Evolutionary conservation across 768 basidiomycete species (phyloP).

Genomic region (Cyclocybe cylindracea): DNA sequence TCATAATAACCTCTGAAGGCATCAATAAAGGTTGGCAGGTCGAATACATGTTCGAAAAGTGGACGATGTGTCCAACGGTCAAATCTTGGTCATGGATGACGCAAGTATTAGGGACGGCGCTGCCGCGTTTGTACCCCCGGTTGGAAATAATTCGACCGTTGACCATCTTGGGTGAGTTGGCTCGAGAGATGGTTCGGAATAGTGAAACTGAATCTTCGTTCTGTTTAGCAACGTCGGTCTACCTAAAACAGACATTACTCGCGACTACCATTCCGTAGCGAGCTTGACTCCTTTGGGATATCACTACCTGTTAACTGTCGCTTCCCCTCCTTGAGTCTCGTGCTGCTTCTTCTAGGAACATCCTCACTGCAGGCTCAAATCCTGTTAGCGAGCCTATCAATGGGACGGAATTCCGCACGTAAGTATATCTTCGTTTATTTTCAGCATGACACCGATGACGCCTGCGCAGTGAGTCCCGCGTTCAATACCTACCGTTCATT

Average conservation of each 20-base stretch:
- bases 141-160: too few species aligned
- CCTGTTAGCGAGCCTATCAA: conserved; percentile 35
- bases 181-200: neutral
- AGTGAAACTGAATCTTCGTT: conserved; percentile 38
- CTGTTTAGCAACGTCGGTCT: conserved; percentile 49
- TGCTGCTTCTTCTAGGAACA: conserved; percentile 15
- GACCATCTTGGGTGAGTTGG: conserved; percentile 23
- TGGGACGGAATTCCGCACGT: conserved; percentile 25
- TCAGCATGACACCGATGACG: neutral
- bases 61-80: conserved; percentile 44
- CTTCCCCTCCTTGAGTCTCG: neutral
- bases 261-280: conserved; percentile 63
- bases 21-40: conserved; percentile 43
- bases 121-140: too few species aligned
- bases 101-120: too few species aligned
- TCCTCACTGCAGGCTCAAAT: conserved; percentile 44
- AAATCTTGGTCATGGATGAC: too few species aligned
- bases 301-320: neutral
- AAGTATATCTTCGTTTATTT: neutral
- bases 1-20: conserved; percentile 37
- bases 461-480: conserved; percentile 35
- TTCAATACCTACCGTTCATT: conserved; percentile 43
- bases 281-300: conserved; percentile 51
- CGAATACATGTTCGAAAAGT: too few species aligned
- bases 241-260: conserved; percentile 42